phyloP scores from a whole-genome alignment of 306 rosid species.

The Cicer yamashitae region DNA sequence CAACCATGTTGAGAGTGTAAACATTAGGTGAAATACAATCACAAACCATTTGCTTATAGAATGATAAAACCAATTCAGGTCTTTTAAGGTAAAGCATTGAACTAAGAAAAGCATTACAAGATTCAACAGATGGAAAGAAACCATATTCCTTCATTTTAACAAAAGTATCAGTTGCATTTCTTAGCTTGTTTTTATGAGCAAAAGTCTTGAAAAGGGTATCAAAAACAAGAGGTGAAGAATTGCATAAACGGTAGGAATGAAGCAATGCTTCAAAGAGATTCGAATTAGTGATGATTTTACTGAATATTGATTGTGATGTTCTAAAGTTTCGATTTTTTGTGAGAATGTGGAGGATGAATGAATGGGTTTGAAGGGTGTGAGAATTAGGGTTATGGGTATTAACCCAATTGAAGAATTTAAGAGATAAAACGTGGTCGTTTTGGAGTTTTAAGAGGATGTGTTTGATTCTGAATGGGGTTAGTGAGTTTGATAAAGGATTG shows the following conservation, averaged over 20 bases:
- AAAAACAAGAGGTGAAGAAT: constrained; percentile 74
- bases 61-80: constrained; percentile 58
- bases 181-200: constrained; percentile 68
- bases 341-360: constrained; percentile 74
- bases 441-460: constrained; percentile 65
- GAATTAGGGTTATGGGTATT: constrained; percentile 56
- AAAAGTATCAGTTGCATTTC: constrained; percentile 66
- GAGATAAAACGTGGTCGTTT: constrained; percentile 72
- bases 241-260: constrained; percentile 60
- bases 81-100: constrained; percentile 66
- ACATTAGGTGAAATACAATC: constrained; percentile 61
- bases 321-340: constrained; percentile 68
- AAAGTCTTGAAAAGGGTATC: constrained; percentile 80
- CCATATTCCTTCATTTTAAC: constrained; percentile 75
- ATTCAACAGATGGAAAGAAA: constrained; percentile 68
- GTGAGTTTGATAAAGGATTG: constrained; percentile 49
- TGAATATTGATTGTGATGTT: constrained; percentile 59
- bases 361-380: constrained; percentile 62
- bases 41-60: constrained; percentile 61
- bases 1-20: constrained; percentile 75
- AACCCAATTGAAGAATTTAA: constrained; percentile 77
- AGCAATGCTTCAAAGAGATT: constrained; percentile 65
- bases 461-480: constrained; percentile 68
- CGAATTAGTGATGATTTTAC: constrained; percentile 34
- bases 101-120: constrained; percentile 78